phyloP scores from a whole-genome alignment of 306 rosid genomes.

The Casuarina cunninghamiana region DNA sequence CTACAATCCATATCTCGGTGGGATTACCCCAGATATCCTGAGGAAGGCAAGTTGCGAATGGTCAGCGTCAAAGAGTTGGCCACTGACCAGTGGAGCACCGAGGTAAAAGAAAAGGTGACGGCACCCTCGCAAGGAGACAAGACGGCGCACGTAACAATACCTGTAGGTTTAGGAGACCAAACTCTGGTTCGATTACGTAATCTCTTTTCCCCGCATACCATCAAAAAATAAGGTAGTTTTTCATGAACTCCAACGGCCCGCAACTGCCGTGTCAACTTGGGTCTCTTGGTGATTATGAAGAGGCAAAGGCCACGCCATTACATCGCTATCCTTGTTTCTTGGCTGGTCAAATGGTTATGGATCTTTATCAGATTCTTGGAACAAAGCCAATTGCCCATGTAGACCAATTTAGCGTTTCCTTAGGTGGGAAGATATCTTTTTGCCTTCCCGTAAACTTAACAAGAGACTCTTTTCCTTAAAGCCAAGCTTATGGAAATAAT shows the following conservation, averaged over 20 bases:
- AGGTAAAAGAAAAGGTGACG: neutral
- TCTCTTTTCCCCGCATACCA: neutral
- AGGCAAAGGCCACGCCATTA: constrained; percentile 35
- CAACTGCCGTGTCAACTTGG: constrained; percentile 34
- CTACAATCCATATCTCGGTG: neutral
- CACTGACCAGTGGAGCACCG: constrained; percentile 9
- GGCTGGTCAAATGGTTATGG: neutral
- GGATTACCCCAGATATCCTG: neutral
- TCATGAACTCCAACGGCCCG: constrained; percentile 42
- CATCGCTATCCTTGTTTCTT: neutral
- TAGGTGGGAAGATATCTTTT: constrained; percentile 7
- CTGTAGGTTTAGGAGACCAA: constrained; percentile 19
- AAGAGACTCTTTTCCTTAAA: neutral
- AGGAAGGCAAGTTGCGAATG: constrained; percentile 27
- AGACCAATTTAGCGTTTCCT: constrained; percentile 19
- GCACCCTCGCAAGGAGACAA: constrained; percentile 43
- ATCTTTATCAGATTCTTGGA: constrained; percentile 22
- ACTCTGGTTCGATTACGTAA: neutral
- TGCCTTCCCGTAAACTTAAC: neutral
- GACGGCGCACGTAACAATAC: constrained; percentile 25
- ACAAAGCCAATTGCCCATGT: constrained; percentile 11
- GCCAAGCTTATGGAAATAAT: neutral
- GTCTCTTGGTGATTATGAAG: constrained; percentile 44
- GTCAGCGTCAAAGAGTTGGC: constrained; percentile 5
- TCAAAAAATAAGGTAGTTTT: constrained; percentile 19